phyloP scores from a whole-genome alignment of 2,329 filamentous ascomycete genomes.

The Fusarium tanahbumbuense region DNA sequence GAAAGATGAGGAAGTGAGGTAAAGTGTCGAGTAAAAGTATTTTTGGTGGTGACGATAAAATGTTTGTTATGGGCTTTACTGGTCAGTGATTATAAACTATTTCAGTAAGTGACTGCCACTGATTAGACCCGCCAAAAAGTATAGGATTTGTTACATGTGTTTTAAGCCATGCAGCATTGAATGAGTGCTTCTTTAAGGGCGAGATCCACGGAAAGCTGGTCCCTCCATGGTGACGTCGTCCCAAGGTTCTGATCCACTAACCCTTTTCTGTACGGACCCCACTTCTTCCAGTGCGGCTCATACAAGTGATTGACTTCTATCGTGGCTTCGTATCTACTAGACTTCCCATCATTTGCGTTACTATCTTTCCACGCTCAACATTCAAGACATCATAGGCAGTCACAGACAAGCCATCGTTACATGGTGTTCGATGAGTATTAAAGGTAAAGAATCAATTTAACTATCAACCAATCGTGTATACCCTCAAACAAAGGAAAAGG shows the following conservation, averaged over 20 bases:
- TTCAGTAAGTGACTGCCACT: background rate
- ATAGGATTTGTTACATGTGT: background rate
- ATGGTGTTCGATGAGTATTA: background rate
- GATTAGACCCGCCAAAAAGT: background rate
- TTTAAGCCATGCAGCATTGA: background rate
- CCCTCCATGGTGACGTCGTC: slow-evolving; percentile 32
- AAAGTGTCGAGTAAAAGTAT: background rate
- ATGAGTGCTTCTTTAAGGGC: background rate
- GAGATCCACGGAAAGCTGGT: background rate
- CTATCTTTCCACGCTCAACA: background rate
- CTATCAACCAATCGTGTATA: slow-evolving; percentile 32
- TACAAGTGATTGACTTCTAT: too few relatives aligned
- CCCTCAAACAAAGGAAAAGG: slow-evolving; percentile 38
- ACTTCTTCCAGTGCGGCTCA: background rate
- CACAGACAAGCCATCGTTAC: background rate
- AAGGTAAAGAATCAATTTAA: slow-evolving; percentile 36
- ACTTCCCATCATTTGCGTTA: background rate
- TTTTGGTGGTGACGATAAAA: background rate
- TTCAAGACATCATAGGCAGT: background rate
- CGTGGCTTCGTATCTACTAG: background rate
- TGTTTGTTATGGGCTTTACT: background rate
- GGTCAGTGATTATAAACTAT: background rate
- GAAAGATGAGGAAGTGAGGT: background rate
- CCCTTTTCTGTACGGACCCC: slow-evolving; percentile 14
- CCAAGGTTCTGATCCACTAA: slow-evolving; percentile 21